Evolutionary conservation across 1,139 yeast genomes (phyloP).

Genomic region (Suhomyces anneliseae): DNA sequence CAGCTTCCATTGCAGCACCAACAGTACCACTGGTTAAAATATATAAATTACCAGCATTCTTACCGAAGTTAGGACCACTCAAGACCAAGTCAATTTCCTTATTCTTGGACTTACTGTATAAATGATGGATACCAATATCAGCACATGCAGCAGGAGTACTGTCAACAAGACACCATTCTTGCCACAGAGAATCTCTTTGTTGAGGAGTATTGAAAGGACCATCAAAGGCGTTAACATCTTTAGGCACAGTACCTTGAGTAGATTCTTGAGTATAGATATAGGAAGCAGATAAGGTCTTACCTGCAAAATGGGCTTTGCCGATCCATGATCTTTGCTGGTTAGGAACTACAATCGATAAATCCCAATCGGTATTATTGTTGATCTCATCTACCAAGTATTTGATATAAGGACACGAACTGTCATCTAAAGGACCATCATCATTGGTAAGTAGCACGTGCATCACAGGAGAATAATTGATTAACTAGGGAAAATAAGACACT

Average conservation of each 20-base stretch:
- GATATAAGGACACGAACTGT: slow-evolving; percentile 79
- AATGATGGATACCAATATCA: slow-evolving; percentile 82
- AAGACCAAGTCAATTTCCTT: slow-evolving; percentile 79
- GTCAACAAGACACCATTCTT: slow-evolving; percentile 84
- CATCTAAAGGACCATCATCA: slow-evolving; percentile 94
- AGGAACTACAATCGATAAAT: slow-evolving; percentile 81
- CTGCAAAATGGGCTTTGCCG: slow-evolving; percentile 96
- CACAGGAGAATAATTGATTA: not conserved
- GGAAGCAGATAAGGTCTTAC: slow-evolving; percentile 65
- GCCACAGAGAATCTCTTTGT: slow-evolving; percentile 30
- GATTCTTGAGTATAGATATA: slow-evolving; percentile 57
- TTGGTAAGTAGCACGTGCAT: slow-evolving; percentile 67
- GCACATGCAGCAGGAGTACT: slow-evolving; percentile 97
- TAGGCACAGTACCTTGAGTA: slow-evolving; percentile 26
- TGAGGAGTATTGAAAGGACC: slow-evolving; percentile 69
- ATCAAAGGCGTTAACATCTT: slow-evolving; percentile 46
- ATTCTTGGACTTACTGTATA: slow-evolving; percentile 46
- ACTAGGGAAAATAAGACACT: too few species aligned
- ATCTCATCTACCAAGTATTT: slow-evolving; percentile 78
- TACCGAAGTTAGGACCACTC: slow-evolving; percentile 94
- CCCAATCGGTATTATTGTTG: slow-evolving; percentile 70
- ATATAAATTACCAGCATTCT: slow-evolving; percentile 88
- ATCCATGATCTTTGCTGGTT: slow-evolving; percentile 83
- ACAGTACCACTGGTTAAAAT: slow-evolving; percentile 94
- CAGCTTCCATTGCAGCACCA: slow-evolving; percentile 96